Base-by-base conservation (phyloP, 1,284 basidiomycete genomes). In the Vanrija sp. region DNA sequence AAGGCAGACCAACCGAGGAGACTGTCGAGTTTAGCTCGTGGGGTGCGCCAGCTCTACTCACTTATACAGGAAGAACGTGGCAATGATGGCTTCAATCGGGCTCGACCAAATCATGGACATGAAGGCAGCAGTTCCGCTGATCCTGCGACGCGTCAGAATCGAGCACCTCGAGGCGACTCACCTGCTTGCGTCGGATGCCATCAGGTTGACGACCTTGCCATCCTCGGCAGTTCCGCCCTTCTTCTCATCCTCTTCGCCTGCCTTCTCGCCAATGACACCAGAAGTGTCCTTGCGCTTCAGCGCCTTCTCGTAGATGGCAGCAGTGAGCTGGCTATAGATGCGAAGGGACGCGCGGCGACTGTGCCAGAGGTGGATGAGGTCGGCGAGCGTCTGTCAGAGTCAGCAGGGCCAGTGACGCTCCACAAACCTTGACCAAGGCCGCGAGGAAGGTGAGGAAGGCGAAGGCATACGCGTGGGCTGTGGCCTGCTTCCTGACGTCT, bases 231-330 rank as follows among this genome's bases (percentile, higher is more conserved):
- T 35, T 22, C 49, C 50, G 12, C 27, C 23, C 37, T 54, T 47
- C 49, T 54, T 56, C 6, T 63, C 64, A 46, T 79, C 79, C 7
- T 64, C 67, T 6, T 64, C 60, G 77, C 82, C 77, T 3, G 76
- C 80, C 24, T 80, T 77, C 63, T 76, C 73, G 44, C 83, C 80
- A 2, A 88, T 77, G 23, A 90, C 79, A 0, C 90, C 91, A 0
- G 87, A 87, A 53, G 86, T 85, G 71, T 96, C 91, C 67, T 85
- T 87, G 23, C 90, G 79, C 68, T 87, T 87, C 39, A 96, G 77
- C 0, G 92, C 86, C 72, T 96, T 96, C 71, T 92, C 87, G 66
- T 94, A 97, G 50, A 96, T 87, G 0, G 87, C 79, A 19, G 69
- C 65, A 80, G 87, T 90, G 15, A 93, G 79, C 72, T 87, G 84